Base-by-base conservation (phyloP, 331 rosid species). In the Acacia concinna region DNA sequence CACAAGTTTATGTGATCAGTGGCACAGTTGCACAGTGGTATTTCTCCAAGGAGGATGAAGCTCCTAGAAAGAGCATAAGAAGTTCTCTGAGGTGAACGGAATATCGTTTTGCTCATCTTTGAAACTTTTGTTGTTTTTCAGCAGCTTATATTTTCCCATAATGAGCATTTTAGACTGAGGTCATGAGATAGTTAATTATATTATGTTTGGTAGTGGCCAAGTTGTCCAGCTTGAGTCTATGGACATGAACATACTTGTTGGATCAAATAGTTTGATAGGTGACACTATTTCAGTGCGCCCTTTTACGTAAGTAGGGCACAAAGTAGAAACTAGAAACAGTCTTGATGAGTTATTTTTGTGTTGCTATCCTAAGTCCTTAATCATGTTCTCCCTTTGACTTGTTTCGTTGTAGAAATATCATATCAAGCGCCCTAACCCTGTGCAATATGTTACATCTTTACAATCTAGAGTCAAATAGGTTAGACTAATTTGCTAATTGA, bases 1-100 rank as follows among this genome's bases (percentile, higher is more conserved):
- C 92, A 3, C 94, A 91, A 68, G 96, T 88, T 89, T 93, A 79
- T 88, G 96, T 95, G 74, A 95, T 93, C 66, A 91, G 97, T 85
- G 98, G 97, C 67, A 91, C 97, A 51, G 66, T 95, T 65, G 92
- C 96, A 1, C 97, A 90, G 82, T 95, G 99, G 99, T 93, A 93
- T 79, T 95, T 95, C 81, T 44, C 84, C 0, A 95, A 85, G 90
- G 97, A 78, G 38, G 85, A 79, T 54, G 82, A 75, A 10, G 37
- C 82, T 81, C 93, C 89, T 0, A 85, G 83, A 71, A 81, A 88
- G 82, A 85, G 83, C 51, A 91, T 91, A 68, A 85, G 93, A 81
- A 90, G 83, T 44, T 90, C 98, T 52, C 85, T 93, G 67, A 93
- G 99, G 99, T 95, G 78, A 84, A 56, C 44, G 34, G 43, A 25